Evolutionary conservation across 2,329 filamentous ascomycete genomes (phyloP).

Genomic region (Phaeosphaeria sp.): DNA sequence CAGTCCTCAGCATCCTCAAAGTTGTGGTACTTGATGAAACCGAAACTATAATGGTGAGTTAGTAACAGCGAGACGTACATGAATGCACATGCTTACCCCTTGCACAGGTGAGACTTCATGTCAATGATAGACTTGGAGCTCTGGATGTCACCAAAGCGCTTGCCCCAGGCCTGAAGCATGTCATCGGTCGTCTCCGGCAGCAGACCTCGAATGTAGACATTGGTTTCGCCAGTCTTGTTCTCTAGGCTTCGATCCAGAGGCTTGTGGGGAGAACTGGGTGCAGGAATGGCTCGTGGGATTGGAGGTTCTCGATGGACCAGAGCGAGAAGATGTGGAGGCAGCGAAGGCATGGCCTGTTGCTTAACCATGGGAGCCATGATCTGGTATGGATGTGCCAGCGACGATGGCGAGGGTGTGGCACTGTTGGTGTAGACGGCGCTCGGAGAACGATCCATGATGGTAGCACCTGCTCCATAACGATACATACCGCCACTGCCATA

Average conservation of each 20-base stretch:
- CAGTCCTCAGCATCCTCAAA: constrained; percentile 91
- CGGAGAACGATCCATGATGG: constrained; percentile 59
- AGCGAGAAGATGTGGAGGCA: constrained; percentile 55
- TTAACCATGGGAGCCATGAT: constrained; percentile 50
- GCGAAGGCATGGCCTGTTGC: constrained; percentile 45
- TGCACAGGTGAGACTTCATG: constrained; percentile 89
- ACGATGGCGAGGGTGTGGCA: constrained; percentile 58
- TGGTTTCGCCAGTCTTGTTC: constrained; percentile 93
- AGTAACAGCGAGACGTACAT: constrained; percentile 2
- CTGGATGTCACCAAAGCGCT: constrained; percentile 90
- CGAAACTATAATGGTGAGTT: constrained; percentile 69
- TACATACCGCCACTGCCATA: constrained; percentile 53
- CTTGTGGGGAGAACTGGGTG: constrained; percentile 84
- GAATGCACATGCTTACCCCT: constrained; percentile 69
- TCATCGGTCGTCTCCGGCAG: constrained; percentile 95
- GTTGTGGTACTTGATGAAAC: constrained; percentile 93
- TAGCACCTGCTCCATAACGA: constrained; percentile 51
- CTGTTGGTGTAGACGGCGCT: constrained; percentile 56
- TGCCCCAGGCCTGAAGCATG: constrained; percentile 79
- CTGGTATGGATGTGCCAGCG: constrained; percentile 53
- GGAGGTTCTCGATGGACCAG: constrained; percentile 72
- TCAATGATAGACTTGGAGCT: constrained; percentile 99
- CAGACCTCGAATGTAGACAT: constrained; percentile 97
- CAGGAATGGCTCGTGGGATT: constrained; percentile 88
- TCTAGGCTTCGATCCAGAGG: constrained; percentile 92